A percentile compares a stretch with the other conserved stretches of the same genome.
Evolutionary conservation across 139 green algal species (phyloP).

Genomic region (Microglena sp.): DNA sequence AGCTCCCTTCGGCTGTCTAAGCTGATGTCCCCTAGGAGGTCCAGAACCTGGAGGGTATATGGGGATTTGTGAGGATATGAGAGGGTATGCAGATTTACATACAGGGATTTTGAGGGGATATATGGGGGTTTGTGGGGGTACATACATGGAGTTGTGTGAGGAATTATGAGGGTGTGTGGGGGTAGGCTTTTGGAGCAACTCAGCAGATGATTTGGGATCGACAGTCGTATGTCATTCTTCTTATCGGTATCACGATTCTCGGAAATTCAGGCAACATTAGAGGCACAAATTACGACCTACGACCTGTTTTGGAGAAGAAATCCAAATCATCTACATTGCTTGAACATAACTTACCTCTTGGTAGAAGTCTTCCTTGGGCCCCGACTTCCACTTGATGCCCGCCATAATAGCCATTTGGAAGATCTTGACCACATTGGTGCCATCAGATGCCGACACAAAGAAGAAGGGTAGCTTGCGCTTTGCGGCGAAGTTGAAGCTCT

Average conservation of each 20-base stretch:
- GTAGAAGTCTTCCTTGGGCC: slow-evolving; percentile 50
- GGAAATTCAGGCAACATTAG: too few species aligned
- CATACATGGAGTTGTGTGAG: too few species aligned
- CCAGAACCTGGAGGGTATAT: slow-evolving; percentile 25
- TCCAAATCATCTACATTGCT: too few species aligned
- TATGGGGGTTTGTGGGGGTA: too few species aligned
- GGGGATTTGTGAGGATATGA: neutral
- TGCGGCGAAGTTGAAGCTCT: slow-evolving; percentile 49
- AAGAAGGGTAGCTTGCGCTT: slow-evolving; percentile 57
- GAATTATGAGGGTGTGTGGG: too few species aligned
- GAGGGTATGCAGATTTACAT: neutral
- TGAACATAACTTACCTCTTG: slow-evolving; percentile 37
- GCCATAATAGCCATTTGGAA: slow-evolving; percentile 44
- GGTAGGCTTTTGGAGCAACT: too few species aligned
- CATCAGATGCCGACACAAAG: slow-evolving; percentile 54
- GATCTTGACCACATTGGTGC: slow-evolving; percentile 63
- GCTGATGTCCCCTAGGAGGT: slow-evolving; percentile 42
- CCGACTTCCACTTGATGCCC: slow-evolving; percentile 44
- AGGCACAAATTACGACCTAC: too few species aligned
- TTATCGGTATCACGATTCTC: too few species aligned
- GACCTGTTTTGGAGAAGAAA: too few species aligned
- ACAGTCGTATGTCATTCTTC: too few species aligned
- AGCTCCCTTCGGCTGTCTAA: slow-evolving; percentile 28
- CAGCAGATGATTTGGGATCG: too few species aligned
- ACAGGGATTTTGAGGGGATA: too few species aligned